phyloP scores from a whole-genome alignment of 75 land plant genomes.

The Azolla pinnata region DNA sequence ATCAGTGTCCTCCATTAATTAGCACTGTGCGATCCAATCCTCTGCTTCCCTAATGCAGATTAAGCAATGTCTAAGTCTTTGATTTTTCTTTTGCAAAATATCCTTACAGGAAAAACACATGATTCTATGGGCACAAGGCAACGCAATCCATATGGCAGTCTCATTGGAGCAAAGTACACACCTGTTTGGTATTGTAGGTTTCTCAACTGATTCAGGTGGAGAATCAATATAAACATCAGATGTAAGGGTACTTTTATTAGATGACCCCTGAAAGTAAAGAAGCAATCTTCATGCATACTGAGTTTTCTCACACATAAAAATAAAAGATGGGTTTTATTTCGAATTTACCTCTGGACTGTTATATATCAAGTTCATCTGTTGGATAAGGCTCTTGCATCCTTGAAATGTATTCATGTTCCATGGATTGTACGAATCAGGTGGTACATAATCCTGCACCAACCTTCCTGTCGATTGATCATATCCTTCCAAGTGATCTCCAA shows the following conservation, averaged over 20 bases:
- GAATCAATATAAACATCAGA: neutral
- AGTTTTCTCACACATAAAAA: too few species aligned
- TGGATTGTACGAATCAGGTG: neutral
- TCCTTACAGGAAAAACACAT: constrained; percentile 23
- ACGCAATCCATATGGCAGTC: constrained; percentile 23
- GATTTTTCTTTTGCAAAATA: constrained; percentile 9
- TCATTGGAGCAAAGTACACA: constrained; percentile 20
- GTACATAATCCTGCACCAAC: too few species aligned
- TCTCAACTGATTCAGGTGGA: too few species aligned
- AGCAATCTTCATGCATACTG: too few species aligned
- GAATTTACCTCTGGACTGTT: neutral
- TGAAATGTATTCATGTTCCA: constrained; percentile 1
- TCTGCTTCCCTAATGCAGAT: constrained; percentile 2
- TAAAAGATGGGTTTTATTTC: too few species aligned
- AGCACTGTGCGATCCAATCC: neutral
- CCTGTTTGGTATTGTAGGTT: constrained; percentile 9
- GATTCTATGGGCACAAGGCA: constrained; percentile 25
- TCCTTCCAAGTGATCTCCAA: neutral
- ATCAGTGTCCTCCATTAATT: too few species aligned
- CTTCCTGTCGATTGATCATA: neutral
- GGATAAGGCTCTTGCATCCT: constrained; percentile 2
- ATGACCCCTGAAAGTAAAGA: constrained; percentile 12
- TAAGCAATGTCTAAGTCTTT: constrained; percentile 13
- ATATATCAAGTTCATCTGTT: neutral
- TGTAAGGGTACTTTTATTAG: constrained; percentile 9